These are phyloP conservation scores for Acidomyces sp. DNA, from an alignment of 495 filamentous ascomycete genomes.

Conservation along the genomic window DNA sequence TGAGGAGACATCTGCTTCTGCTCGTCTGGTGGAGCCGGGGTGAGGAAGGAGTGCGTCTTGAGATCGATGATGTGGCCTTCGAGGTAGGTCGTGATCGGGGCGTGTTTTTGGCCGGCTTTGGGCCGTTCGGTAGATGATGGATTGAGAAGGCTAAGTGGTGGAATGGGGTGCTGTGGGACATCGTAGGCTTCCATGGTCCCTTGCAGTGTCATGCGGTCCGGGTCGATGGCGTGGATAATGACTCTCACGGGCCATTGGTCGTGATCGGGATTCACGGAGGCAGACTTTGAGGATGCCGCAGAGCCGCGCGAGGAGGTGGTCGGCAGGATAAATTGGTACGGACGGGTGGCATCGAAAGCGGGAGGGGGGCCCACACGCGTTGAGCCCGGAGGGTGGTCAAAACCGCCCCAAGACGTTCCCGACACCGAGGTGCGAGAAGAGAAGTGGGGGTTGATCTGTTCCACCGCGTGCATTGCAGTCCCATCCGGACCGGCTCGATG, in stretches of 20 bases:
- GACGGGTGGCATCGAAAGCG: slow-evolving; percentile 25
- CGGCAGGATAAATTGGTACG: slow-evolving; percentile 19
- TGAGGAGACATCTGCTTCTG: not conserved
- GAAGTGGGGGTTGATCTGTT: slow-evolving; percentile 20
- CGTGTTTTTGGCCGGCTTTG: slow-evolving; percentile 21
- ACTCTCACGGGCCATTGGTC: slow-evolving; percentile 64
- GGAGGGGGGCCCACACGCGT: slow-evolving; percentile 8
- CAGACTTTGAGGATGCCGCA: not conserved
- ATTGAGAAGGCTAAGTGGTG: slow-evolving; percentile 15
- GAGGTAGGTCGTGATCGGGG: slow-evolving; percentile 57
- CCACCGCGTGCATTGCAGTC: slow-evolving; percentile 9
- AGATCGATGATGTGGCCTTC: slow-evolving; percentile 73
- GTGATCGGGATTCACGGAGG: slow-evolving; percentile 26
- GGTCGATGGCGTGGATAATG: slow-evolving; percentile 55
- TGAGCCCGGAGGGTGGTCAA: slow-evolving; percentile 18
- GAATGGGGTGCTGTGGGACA: slow-evolving; percentile 37
- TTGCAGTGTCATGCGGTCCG: slow-evolving; percentile 48
- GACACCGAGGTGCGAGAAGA: slow-evolving; percentile 13
- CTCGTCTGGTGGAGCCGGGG: slow-evolving; percentile 30
- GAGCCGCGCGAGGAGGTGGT: not conserved
- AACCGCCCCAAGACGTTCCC: slow-evolving; percentile 19
- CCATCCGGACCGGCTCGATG: not conserved
- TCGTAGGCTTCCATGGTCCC: slow-evolving; percentile 73
- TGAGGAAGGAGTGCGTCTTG: slow-evolving; percentile 51
- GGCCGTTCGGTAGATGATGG: slow-evolving; percentile 7